These are phyloP conservation scores for Alternaria rosae DNA, from an alignment of 2,329 filamentous ascomycete genomes.

Conservation along the genomic window DNA sequence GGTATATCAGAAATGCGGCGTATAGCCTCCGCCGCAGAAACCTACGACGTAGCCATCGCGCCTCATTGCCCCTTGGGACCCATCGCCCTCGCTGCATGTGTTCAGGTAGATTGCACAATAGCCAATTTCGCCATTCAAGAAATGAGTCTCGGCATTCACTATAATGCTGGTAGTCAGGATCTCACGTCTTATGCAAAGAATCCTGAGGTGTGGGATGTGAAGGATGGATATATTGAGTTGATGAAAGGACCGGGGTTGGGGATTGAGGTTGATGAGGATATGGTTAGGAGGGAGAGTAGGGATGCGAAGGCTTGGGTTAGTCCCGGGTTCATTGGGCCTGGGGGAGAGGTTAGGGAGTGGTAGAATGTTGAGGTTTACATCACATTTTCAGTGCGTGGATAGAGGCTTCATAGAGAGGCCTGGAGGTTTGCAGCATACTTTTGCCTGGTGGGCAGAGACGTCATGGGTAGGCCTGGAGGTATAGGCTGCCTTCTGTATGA, in stretches of 20 bases:
- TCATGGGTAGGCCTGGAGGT: not conserved
- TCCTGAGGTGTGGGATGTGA: conserved; percentile 69
- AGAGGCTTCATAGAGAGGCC: not conserved
- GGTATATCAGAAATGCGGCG: conserved; percentile 75
- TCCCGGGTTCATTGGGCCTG: conserved; percentile 72
- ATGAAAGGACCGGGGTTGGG: conserved; percentile 69
- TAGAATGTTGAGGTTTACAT: conserved; percentile 39
- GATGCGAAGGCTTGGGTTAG: conserved; percentile 70
- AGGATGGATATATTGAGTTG: conserved; percentile 70
- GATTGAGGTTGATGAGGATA: conserved; percentile 73
- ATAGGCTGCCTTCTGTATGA: not conserved
- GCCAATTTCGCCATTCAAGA: conserved; percentile 76
- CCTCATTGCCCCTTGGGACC: conserved; percentile 78
- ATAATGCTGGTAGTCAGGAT: conserved; percentile 62
- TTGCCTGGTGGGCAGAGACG: not conserved
- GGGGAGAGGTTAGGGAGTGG: conserved; percentile 73
- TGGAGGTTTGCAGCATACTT: not conserved
- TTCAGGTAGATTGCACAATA: conserved; percentile 69
- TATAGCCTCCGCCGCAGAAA: conserved; percentile 74
- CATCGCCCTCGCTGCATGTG: conserved; percentile 73
- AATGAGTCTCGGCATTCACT: conserved; percentile 82
- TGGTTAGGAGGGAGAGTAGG: conserved; percentile 66
- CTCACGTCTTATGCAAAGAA: conserved; percentile 70
- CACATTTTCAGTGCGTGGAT: not conserved
- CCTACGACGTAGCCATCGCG: conserved; percentile 76